phyloP scores from a whole-genome alignment of 129 eudicot species.

The Saposhnikovia divaricata region DNA sequence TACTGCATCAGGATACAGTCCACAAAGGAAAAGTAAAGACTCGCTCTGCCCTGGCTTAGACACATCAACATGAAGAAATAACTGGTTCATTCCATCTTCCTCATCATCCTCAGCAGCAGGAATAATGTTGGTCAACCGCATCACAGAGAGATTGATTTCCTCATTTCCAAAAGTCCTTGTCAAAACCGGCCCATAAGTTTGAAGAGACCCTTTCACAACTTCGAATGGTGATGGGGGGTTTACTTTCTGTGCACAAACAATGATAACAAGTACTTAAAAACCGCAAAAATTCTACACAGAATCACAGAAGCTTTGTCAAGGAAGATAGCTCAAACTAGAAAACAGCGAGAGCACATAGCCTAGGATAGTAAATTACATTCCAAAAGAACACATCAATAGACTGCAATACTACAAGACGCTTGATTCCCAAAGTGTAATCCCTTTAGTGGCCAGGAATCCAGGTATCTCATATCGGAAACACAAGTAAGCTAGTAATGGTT shows the following conservation, averaged over 20 bases:
- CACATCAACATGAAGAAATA: constrained; percentile 71
- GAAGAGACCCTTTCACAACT: constrained; percentile 75
- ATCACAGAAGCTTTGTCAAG: background rate
- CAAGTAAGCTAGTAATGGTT: background rate
- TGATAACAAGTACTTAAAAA: background rate
- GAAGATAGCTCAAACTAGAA: background rate
- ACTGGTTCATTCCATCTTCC: constrained; percentile 65
- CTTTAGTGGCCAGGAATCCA: background rate
- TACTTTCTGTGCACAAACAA: constrained; percentile 46
- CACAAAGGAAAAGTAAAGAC: constrained; percentile 77
- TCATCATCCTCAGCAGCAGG: constrained; percentile 34
- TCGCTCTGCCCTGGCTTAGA: constrained; percentile 55
- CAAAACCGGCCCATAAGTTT: constrained; percentile 68
- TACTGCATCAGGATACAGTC: constrained; percentile 82
- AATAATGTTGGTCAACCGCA: constrained; percentile 60
- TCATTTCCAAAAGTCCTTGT: constrained; percentile 53
- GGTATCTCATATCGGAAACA: background rate
- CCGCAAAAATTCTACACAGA: background rate
- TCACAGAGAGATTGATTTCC: constrained; percentile 67
- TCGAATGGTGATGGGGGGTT: constrained; percentile 65
- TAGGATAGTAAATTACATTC: background rate
- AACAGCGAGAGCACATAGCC: background rate
- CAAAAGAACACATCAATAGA: background rate
- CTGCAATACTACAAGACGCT: background rate
- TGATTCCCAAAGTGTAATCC: background rate